Evolutionary conservation across 192 early-diverging fungal species (phyloP), one percentile per base, ranked within the genome.

Genomic region (Phlyctochytrium arcticum): DNA sequence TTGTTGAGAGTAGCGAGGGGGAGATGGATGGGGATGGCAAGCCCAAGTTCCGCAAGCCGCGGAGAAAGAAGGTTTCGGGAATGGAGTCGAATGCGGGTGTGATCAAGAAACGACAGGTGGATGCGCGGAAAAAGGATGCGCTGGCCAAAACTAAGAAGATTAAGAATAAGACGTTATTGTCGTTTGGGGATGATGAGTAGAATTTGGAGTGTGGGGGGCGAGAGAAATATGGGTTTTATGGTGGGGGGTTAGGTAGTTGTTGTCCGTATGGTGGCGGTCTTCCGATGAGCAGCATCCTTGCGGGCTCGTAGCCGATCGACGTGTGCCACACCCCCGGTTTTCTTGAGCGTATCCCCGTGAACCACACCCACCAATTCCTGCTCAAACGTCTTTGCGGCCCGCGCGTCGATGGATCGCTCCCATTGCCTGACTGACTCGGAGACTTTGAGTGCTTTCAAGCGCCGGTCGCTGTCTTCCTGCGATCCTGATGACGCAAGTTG

Each of bases 151-250:
- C 46, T 1, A 70, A 70, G 50, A 63, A 65, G 36, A 36, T 70
- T 48, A 70, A 70, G 30, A 70, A 70, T 37, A 57, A 62, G 42
- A 62, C n/a, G 39, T 42, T 70, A 30, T 31, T 70, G 26, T 70
- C 68, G 6, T 70, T 70, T 62, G 68, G 47, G 42, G 68, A 70
- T 42, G 68, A 70, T 10, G 36, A 54, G 39, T 31, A n/a, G n/a
- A n/a, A n/a, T n/a, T n/a, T n/a, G n/a, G n/a, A n/a, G n/a, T n/a
- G n/a, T n/a, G n/a, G n/a, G n/a, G n/a, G n/a, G n/a, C n/a, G n/a
- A n/a, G n/a, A n/a, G n/a, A n/a, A n/a, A n/a, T n/a, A n/a, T n/a
- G n/a, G n/a, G n/a, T n/a, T n/a, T n/a, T n/a, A n/a, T n/a, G n/a
- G n/a, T n/a, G n/a, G n/a, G n/a, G n/a, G n/a, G n/a, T n/a, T n/a